Percentiles rank a stretch among this genome's conserved stretches.
These are phyloP conservation scores for Fusarium nanum DNA, from an alignment of 2,329 filamentous ascomycete species.

Conservation along the genomic window DNA sequence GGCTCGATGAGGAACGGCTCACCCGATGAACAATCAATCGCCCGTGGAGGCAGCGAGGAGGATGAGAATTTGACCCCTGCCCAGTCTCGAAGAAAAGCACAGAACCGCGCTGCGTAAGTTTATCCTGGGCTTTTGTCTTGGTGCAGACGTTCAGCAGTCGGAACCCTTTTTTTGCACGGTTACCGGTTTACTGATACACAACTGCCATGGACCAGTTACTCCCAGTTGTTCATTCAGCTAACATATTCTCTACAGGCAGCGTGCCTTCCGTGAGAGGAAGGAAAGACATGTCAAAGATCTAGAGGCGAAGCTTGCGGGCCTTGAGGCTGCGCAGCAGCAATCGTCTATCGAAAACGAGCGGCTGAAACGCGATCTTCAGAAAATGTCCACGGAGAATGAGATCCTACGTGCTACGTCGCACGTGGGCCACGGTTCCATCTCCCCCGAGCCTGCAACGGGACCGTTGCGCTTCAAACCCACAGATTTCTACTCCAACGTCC, in stretches of 20 bases:
- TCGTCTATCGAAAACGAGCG: constrained; percentile 87
- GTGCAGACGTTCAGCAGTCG: not conserved
- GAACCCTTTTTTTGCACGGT: not conserved
- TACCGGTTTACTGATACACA: not conserved
- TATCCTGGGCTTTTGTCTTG: not conserved
- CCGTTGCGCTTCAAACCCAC: constrained; percentile 78
- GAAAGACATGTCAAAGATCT: constrained; percentile 94
- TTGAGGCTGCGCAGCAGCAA: constrained; percentile 79
- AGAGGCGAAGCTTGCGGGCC: constrained; percentile 81
- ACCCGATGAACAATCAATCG: constrained; percentile 50
- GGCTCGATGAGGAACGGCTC: constrained; percentile 40
- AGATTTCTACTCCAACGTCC: constrained; percentile 75
- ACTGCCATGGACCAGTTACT: not conserved
- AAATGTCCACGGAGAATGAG: constrained; percentile 90
- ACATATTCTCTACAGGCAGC: constrained; percentile 71
- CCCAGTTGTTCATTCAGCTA: constrained; percentile 15
- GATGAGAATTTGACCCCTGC: constrained; percentile 68
- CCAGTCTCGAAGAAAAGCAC: constrained; percentile 69
- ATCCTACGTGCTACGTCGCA: constrained; percentile 84
- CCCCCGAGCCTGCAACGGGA: constrained; percentile 67
- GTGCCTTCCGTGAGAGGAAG: constrained; percentile 95
- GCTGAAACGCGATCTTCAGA: constrained; percentile 84
- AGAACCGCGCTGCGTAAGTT: constrained; percentile 71
- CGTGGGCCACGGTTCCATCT: constrained; percentile 54
- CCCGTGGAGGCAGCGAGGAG: constrained; percentile 62